A percentile compares a stretch with the other conserved stretches of the same genome.
These are phyloP conservation scores for Calonectria pseudoreteaudii DNA, from an alignment of 2,329 filamentous ascomycete genomes.

Conservation along the genomic window DNA sequence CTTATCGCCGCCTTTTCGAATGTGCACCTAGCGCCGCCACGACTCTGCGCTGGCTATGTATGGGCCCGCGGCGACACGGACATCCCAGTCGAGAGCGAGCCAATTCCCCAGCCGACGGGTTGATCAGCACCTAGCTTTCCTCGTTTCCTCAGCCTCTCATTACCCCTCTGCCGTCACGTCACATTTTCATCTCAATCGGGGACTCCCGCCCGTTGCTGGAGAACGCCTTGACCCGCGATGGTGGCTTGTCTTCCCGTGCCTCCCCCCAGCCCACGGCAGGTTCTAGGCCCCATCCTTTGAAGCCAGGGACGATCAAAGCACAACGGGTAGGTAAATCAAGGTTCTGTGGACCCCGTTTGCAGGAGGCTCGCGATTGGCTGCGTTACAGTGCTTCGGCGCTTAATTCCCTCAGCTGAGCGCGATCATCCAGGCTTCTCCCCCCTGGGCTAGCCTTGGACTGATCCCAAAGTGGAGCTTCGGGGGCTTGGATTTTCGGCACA, in stretches of 20 bases:
- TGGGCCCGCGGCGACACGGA: background rate
- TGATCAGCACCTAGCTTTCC: background rate
- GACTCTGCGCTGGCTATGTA: background rate
- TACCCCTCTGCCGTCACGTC: background rate
- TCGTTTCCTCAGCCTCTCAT: background rate
- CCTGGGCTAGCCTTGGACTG: background rate
- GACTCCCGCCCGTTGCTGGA: background rate
- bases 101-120: background rate
- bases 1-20: background rate
- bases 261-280: background rate
- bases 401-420: slow-evolving; percentile 5
- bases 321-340: background rate
- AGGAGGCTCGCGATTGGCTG: background rate
- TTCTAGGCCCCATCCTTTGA: background rate
- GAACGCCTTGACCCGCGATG: slow-evolving; percentile 3
- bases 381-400: background rate
- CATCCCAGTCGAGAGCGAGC: background rate
- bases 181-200: background rate
- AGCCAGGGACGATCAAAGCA: background rate
- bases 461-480: background rate
- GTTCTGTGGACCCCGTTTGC: background rate
- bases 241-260: slow-evolving; percentile 1
- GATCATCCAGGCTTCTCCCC: background rate
- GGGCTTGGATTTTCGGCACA: slow-evolving; percentile 1
- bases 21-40: background rate